These are phyloP conservation scores for Alternaria burnsii DNA, from an alignment of 2,329 filamentous ascomycete genomes.

Conservation along the genomic window DNA sequence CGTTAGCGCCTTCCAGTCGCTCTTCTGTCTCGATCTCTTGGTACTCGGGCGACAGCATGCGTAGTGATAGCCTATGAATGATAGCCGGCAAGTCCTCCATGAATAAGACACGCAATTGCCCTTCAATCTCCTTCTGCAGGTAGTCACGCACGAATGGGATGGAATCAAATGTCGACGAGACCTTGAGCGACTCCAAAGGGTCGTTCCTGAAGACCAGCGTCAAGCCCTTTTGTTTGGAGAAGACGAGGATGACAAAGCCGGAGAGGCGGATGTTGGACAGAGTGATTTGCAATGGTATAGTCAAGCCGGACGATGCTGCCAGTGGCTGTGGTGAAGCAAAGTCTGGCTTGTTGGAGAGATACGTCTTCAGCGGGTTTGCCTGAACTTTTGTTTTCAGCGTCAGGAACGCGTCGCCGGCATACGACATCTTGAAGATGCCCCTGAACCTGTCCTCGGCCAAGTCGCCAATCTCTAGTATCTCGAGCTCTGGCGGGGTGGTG, in stretches of 20 bases:
- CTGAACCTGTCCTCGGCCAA: constrained; percentile 95
- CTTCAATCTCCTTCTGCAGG: constrained; percentile 93
- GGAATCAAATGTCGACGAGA: constrained; percentile 98
- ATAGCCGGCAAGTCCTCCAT: constrained; percentile 98
- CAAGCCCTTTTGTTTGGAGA: constrained; percentile 95
- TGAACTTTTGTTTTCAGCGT: constrained; percentile 96
- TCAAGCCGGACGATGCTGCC: constrained; percentile 88
- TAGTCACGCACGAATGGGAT: constrained; percentile 99
- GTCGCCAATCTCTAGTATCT: constrained; percentile 97
- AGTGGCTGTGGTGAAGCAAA: constrained; percentile 94
- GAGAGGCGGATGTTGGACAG: constrained; percentile 94
- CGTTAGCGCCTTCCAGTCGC: constrained; percentile 57
- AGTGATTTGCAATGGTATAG: constrained; percentile 97
- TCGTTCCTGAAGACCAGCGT: constrained; percentile 98
- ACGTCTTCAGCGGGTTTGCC: constrained; percentile 96
- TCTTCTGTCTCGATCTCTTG: constrained; percentile 70
- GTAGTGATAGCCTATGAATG: constrained; percentile 88
- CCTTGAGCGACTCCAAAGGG: constrained; percentile 95
- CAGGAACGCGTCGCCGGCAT: constrained; percentile 92
- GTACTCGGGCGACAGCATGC: constrained; percentile 90
- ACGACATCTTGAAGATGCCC: constrained; percentile 99
- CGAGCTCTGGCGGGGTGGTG: constrained; percentile 90
- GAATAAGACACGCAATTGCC: constrained; percentile 88
- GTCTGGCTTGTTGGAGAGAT: constrained; percentile 85
- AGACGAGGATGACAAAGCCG: constrained; percentile 96